Evolutionary conservation across 257 asterid species (phyloP).

Genomic region (Fraxinus anomala): DNA sequence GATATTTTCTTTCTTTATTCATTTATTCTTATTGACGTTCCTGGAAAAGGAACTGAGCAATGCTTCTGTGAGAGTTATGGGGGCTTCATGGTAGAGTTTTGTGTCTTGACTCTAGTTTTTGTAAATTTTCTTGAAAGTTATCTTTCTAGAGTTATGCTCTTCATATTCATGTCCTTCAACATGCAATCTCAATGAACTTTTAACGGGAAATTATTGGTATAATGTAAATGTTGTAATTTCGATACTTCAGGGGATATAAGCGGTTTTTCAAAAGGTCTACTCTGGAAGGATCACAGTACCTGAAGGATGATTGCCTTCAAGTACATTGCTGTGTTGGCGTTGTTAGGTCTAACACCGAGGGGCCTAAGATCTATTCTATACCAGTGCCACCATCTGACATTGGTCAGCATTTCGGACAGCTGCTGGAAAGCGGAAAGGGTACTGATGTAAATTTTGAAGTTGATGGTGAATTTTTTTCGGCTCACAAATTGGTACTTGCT

Average conservation of each 20-base stretch:
- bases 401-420: slow-evolving; percentile 77
- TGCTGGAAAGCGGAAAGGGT: slow-evolving; percentile 73
- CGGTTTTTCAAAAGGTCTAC: slow-evolving; percentile 71
- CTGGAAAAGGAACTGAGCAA: too few species aligned
- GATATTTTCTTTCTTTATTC: too few species aligned
- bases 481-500: slow-evolving; percentile 90
- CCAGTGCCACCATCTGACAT: slow-evolving; percentile 77
- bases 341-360: slow-evolving; percentile 76
- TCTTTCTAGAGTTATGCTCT: neutral
- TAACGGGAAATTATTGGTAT: neutral
- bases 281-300: slow-evolving; percentile 80
- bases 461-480: slow-evolving; percentile 68
- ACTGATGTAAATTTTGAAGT: slow-evolving; percentile 70
- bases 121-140: too few species aligned
- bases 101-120: too few species aligned
- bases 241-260: slow-evolving; percentile 81
- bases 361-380: slow-evolving; percentile 77
- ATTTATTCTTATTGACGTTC: too few species aligned
- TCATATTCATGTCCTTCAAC: neutral
- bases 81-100: too few species aligned
- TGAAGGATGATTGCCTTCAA: slow-evolving; percentile 82
- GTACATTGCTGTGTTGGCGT: slow-evolving; percentile 95
- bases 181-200: neutral
- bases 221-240: slow-evolving; percentile 7
- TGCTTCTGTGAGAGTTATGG: too few species aligned